phyloP scores from a whole-genome alignment of 2,329 filamentous ascomycete genomes.

The Fusarium veterinarium region DNA sequence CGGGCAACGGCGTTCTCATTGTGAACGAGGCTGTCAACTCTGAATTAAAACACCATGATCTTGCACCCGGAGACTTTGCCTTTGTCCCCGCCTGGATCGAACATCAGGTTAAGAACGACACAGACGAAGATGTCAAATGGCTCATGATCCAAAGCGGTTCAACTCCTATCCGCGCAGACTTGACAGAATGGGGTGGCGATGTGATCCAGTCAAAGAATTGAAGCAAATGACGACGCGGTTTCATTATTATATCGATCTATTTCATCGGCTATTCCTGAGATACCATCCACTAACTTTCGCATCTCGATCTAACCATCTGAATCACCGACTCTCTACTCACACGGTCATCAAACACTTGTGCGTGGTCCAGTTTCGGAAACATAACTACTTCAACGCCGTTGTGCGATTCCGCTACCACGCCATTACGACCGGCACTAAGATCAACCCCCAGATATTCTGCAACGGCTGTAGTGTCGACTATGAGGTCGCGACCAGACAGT shows the following conservation, averaged over 20 bases:
- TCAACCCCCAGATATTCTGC: conserved; percentile 62
- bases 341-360: conserved; percentile 66
- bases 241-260: neutral
- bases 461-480: conserved; percentile 70
- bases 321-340: conserved; percentile 46
- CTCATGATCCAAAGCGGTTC: conserved; percentile 72
- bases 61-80: conserved; percentile 75
- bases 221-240: neutral
- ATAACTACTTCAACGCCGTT: conserved; percentile 66
- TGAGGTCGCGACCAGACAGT: conserved; percentile 70
- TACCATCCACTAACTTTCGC: conserved; percentile 28
- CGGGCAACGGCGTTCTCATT: conserved; percentile 70
- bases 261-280: conserved; percentile 2
- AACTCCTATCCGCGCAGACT: conserved; percentile 69
- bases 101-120: conserved; percentile 76
- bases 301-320: conserved; percentile 45
- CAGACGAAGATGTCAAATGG: conserved; percentile 71
- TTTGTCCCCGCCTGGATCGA: conserved; percentile 77
- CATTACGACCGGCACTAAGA: conserved; percentile 10
- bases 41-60: conserved; percentile 63
- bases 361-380: conserved; percentile 72
- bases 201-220: conserved; percentile 47
- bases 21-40: conserved; percentile 65
- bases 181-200: conserved; percentile 70
- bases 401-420: conserved; percentile 20